phyloP scores from a whole-genome alignment of 2,329 filamentous ascomycete genomes.

The Podosphaera xanthii region DNA sequence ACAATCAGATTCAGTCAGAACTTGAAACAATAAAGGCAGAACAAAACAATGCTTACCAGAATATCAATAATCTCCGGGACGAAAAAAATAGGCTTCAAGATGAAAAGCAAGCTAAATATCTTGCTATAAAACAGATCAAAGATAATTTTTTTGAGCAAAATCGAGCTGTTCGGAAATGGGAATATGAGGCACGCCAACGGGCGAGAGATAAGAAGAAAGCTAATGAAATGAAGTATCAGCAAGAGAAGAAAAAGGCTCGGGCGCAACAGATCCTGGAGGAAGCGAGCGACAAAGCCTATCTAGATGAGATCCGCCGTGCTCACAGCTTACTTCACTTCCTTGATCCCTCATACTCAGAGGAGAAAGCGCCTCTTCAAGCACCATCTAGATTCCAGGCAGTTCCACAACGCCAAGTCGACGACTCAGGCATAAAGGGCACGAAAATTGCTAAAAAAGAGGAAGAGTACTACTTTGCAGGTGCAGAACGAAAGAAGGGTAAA shows the following conservation, averaged over 20 bases:
- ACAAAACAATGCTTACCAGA: conserved; percentile 79
- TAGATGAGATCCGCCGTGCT: conserved; percentile 76
- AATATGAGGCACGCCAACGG: conserved; percentile 60
- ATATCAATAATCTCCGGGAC: conserved; percentile 60
- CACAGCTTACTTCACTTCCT: conserved; percentile 80
- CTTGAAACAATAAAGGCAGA: conserved; percentile 77
- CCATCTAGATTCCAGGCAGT: conserved; percentile 57
- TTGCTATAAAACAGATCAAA: conserved; percentile 65
- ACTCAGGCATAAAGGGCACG: conserved; percentile 63
- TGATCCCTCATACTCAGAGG: conserved; percentile 44
- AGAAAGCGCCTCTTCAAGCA: conserved; percentile 43
- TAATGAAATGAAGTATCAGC: conserved; percentile 52
- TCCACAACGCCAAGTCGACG: conserved; percentile 64
- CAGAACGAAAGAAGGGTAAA: conserved; percentile 60
- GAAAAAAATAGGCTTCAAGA: conserved; percentile 65
- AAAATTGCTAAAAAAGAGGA: conserved; percentile 71
- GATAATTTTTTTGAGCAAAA: conserved; percentile 67
- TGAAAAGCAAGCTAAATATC: conserved; percentile 71
- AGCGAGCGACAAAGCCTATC: conserved; percentile 67
- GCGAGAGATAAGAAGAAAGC: conserved; percentile 56
- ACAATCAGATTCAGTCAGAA: conserved; percentile 67
- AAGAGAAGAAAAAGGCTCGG: conserved; percentile 52
- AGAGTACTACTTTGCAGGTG: conserved; percentile 60
- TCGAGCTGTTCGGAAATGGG: conserved; percentile 63
- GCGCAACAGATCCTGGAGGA: conserved; percentile 59